phyloP scores from a whole-genome alignment of 2,329 filamentous ascomycete species.

The Fusarium sp. region DNA sequence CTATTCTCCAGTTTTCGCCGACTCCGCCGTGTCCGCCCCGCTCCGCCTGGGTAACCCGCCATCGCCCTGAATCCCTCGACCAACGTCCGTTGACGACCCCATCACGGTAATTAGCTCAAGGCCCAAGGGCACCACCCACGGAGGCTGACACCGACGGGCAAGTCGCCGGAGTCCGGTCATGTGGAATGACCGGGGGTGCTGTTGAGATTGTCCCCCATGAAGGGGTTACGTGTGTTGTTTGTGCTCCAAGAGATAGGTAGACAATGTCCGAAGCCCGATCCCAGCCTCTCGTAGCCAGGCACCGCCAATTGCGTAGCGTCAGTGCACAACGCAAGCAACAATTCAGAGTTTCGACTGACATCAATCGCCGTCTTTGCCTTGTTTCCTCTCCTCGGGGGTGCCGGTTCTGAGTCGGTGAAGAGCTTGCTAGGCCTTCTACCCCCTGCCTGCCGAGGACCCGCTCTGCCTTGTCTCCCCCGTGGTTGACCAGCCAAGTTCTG shows the following conservation, averaged over 20 bases:
- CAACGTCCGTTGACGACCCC: not conserved
- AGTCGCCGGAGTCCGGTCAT: not conserved
- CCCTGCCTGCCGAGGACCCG: slow-evolving; percentile 13
- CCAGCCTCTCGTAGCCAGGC: not conserved
- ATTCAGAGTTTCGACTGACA: not conserved
- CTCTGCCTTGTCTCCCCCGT: slow-evolving; percentile 14
- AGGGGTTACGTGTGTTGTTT: not conserved
- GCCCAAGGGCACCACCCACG: slow-evolving; percentile 1
- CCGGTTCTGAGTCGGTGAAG: slow-evolving; percentile 6
- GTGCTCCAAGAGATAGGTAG: not conserved
- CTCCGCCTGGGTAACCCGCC: slow-evolving; percentile 6
- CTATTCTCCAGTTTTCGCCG: slow-evolving; percentile 31
- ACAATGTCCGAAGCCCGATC: not conserved
- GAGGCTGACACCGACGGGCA: not conserved
- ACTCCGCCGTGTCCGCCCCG: slow-evolving; percentile 21
- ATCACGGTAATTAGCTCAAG: not conserved
- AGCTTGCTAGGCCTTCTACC: slow-evolving; percentile 3
- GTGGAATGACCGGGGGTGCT: not conserved
- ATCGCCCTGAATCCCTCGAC: not conserved
- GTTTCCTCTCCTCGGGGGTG: not conserved
- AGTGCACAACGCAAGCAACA: not conserved
- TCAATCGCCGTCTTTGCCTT: not conserved
- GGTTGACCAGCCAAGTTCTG: slow-evolving; percentile 7
- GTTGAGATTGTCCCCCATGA: not conserved
- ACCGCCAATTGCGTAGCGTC: not conserved